Conservation (phyloP, 352 stramenopile species). For the Peronospora farinosa region DNA sequence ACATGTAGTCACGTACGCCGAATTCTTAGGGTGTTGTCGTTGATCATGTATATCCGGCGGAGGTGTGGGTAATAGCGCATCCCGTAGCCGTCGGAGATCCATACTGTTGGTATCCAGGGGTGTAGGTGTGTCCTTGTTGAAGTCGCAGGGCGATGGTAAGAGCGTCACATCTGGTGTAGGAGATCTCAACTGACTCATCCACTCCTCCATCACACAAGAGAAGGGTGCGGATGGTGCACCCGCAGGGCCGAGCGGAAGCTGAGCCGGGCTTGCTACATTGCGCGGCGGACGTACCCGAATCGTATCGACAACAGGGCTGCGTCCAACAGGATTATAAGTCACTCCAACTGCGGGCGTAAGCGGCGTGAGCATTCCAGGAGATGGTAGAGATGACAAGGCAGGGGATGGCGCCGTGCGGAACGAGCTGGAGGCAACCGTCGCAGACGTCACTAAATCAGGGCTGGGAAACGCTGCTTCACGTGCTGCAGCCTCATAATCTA, state of each 20-base stretch:
- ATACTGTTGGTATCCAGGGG: conserved; percentile 58
- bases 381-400: conserved; percentile 38
- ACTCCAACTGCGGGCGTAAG: conserved; percentile 19
- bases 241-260: conserved; percentile 11
- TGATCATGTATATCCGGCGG: conserved; percentile 53
- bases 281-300: conserved; percentile 24
- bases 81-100: conserved; percentile 65
- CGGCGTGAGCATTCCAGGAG: conserved; percentile 50
- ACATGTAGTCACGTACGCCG: conserved; percentile 46
- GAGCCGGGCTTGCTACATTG: conserved; percentile 20
- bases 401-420: conserved; percentile 32
- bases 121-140: conserved; percentile 68
- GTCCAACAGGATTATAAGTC: conserved; percentile 18
- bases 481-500: conserved; percentile 38
- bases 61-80: conserved; percentile 66
- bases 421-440: conserved; percentile 25
- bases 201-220: conserved; percentile 68
- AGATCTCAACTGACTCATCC: conserved; percentile 73
- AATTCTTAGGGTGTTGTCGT: conserved; percentile 54
- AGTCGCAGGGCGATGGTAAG: conserved; percentile 72
- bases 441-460: conserved; percentile 26
- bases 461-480: conserved; percentile 34
- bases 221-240: conserved; percentile 44
- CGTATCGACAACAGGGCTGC: conserved; percentile 33
- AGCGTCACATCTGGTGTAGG: conserved; percentile 76